Base-by-base conservation (phyloP, 2,329 filamentous ascomycete genomes). In the Thielaviopsis euricoi region DNA sequence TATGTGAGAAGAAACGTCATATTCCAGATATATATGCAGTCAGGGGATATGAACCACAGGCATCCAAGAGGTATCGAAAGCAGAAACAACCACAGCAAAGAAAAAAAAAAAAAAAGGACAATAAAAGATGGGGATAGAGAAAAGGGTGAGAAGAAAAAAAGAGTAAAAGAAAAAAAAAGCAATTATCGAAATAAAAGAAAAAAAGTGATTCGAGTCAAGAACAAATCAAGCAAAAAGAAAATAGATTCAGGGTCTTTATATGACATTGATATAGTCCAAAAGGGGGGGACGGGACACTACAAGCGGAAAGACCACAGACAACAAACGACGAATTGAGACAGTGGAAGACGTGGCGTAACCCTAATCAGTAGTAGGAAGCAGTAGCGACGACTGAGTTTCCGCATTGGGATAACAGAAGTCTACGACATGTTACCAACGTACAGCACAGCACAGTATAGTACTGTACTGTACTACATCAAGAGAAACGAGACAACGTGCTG, bases 41-140 rank as follows among this genome's bases (percentile, higher is more conserved):
- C 50, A 60, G 55, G n/a, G n/a, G 43, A 60, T 57, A 60, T 60
- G 51, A 57, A 53, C 58, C 54, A 60, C 25, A 40, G 33, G 33
- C 55, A 57, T 57, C 53, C 55, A 57, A 54, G 21, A 60, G 55
- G 55, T 57, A 57, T 57, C 55, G 55, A 60, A 48, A 60, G 46
- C 58, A 56, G 50, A 57, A 48, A 49, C 48, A 49, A 26, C 48
- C 57, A 58, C 46, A 49, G 33, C 46, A 52, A 54, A 37, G 40
- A 25, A 26, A 54, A 43, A 54, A 25, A 26, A 54, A 43, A 54
- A 40, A 50, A 37, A 49, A 50, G 51, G 46, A 10, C 25, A 26
- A 51, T n/a, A n/a, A n/a, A n/a, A n/a, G n/a, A n/a, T n/a, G n/a
- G n/a, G n/a, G n/a, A n/a, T n/a, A 22, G 26, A 55, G 17, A 55